Base-by-base conservation (phyloP, 2,329 filamentous ascomycete genomes). In the Trichoderma breve region DNA sequence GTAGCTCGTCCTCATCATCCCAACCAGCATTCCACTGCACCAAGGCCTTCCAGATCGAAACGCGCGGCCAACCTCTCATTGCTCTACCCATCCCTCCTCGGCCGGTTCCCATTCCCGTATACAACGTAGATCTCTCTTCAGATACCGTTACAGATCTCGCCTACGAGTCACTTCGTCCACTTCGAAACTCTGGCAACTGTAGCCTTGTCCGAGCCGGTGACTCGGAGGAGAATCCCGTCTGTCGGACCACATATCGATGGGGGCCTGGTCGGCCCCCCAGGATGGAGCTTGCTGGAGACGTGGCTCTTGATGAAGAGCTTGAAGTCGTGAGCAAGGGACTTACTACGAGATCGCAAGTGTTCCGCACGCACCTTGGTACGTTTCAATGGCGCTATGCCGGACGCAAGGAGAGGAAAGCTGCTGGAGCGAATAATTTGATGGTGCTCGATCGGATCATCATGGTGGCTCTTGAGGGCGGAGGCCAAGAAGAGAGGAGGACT, bases 381-480 rank as follows among this genome's bases (percentile, higher is more conserved):
- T 88, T 89, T 71, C 82, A 85, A 73, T 91, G 89, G 89, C 82
- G 84, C 14, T 90, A 91, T 77, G 83, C 83, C 18, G 77, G 79
- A n/a, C 80, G 80, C 7, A 77, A 79, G 8, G 86, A 88, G 82
- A 86, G 79, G 76, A 83, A 78, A 64, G 84, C 74, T 71, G 80
- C 71, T n/a, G 80, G 81, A 58, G 79, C 80, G 6, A 76, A 81
- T 78, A 84, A 76, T 79, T 82, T 83, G 65, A 78, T 91, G 32
- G 77, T 91, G 6, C 80, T 91, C 11, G 87, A 89, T 71, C 78
- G 80, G 8, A 77, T 86, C n/a, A 81, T 80, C 4, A 76, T 71
- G 24, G 79, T 84, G 3, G 77, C 79, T 0, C 71, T 76, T 14
- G 74, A 71, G 2, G 77, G 76, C 1, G 79, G 78, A 11, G 78